Percentiles rank a stretch among this genome's conserved stretches.
phyloP scores from a whole-genome alignment of 495 filamentous ascomycete genomes.

The Podospora didyma region DNA sequence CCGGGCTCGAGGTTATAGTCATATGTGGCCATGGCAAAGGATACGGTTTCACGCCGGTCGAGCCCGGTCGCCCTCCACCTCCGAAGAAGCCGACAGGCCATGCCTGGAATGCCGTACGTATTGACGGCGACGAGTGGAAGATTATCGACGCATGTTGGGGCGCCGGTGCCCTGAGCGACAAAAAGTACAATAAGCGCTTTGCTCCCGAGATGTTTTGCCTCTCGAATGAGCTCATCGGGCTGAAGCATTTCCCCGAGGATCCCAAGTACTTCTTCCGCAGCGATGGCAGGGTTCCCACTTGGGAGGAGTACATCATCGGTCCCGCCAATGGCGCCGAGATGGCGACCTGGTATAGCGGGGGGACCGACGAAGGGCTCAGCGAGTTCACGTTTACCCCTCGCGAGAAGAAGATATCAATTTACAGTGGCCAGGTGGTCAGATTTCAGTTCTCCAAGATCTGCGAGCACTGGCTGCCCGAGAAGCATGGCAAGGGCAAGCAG shows the following conservation, averaged over 20 bases:
- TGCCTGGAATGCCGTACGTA: slow-evolving; percentile 90
- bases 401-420: slow-evolving; percentile 52
- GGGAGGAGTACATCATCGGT: slow-evolving; percentile 76
- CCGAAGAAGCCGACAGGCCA: slow-evolving; percentile 53
- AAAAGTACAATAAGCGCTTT: slow-evolving; percentile 63
- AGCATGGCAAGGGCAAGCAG: slow-evolving; percentile 57
- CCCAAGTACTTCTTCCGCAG: slow-evolving; percentile 62
- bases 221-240: slow-evolving; percentile 77
- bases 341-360: slow-evolving; percentile 48
- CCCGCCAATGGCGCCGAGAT: slow-evolving; percentile 36
- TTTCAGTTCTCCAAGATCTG: slow-evolving; percentile 77
- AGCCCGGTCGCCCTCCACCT: slow-evolving; percentile 54
- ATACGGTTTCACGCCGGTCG: slow-evolving; percentile 58
- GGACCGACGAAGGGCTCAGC: slow-evolving; percentile 59
- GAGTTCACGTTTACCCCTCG: slow-evolving; percentile 57
- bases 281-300: slow-evolving; percentile 46
- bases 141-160: slow-evolving; percentile 92
- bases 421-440: slow-evolving; percentile 46
- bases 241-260: slow-evolving; percentile 72
- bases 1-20: slow-evolving; percentile 67
- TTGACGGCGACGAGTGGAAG: slow-evolving; percentile 86
- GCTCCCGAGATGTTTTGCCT: slow-evolving; percentile 67
- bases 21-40: slow-evolving; percentile 85
- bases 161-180: slow-evolving; percentile 58
- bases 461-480: slow-evolving; percentile 69